Percentiles rank a stretch among this genome's conserved stretches.
These are phyloP conservation scores for Thermomucor indicae-seudaticae DNA, from an alignment of 371 early-diverging fungal species.

Conservation along the genomic window DNA sequence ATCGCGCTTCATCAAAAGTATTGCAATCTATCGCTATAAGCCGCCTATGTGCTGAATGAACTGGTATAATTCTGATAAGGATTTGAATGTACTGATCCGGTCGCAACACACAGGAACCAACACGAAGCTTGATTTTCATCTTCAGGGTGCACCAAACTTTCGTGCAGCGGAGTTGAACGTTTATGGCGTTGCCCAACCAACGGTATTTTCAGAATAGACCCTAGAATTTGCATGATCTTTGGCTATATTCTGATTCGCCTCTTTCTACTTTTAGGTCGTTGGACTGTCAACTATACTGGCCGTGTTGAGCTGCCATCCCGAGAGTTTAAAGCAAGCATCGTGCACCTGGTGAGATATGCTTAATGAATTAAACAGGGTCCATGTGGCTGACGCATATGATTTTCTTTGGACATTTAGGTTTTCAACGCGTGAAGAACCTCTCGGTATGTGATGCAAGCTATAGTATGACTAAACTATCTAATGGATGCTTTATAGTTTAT, in stretches of 20 bases:
- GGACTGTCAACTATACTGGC: slow-evolving; percentile 64
- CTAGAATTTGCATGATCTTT: no score
- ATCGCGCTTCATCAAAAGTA: no score
- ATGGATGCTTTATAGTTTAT: slow-evolving; percentile 32
- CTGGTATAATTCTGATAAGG: no score
- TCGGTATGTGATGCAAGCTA: slow-evolving; percentile 23
- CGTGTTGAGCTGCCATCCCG: slow-evolving; percentile 51
- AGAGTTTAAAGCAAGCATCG: slow-evolving; percentile 24
- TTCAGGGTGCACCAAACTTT: slow-evolving; percentile 74
- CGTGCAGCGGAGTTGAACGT: slow-evolving; percentile 60
- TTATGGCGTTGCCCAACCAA: slow-evolving; percentile 71
- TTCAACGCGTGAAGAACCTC: slow-evolving; percentile 69
- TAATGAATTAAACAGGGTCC: background rate
- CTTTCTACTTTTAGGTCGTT: slow-evolving; percentile 25
- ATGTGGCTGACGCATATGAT: no score
- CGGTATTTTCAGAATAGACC: slow-evolving; percentile 30
- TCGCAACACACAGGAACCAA: slow-evolving; percentile 55
- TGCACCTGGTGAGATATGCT: slow-evolving; percentile 36
- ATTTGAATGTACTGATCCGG: no score
- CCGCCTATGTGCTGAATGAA: no score
- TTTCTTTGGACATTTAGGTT: slow-evolving; percentile 45
- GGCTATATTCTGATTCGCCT: background rate
- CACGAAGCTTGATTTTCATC: slow-evolving; percentile 56
- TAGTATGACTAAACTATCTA: background rate
- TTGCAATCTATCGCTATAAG: no score